These are phyloP conservation scores for Cladorrhinum samala DNA, from an alignment of 495 filamentous ascomycete species.

Conservation along the genomic window DNA sequence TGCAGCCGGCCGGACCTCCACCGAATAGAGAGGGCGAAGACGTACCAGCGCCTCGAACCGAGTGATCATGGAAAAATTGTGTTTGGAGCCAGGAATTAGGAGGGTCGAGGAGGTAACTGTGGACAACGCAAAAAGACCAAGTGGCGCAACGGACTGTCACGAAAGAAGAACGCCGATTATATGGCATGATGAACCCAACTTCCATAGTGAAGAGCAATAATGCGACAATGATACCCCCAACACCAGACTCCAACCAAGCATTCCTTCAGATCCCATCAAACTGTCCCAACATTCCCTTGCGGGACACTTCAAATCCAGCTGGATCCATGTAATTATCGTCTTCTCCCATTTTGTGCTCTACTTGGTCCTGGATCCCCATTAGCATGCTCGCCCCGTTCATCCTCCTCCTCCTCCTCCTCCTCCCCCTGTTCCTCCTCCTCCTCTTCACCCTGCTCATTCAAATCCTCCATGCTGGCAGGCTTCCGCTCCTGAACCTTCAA, in stretches of 20 bases:
- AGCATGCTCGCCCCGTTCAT: conserved; percentile 6
- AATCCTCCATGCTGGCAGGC: conserved; percentile 21
- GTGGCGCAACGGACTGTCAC: too few relatives aligned
- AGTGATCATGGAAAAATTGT: too few relatives aligned
- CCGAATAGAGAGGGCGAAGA: conserved; percentile 56
- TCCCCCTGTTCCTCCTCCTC: conserved; percentile 4
- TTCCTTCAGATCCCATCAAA: too few relatives aligned
- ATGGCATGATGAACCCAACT: too few relatives aligned
- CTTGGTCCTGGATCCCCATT: conserved; percentile 21
- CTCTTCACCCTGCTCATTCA: conserved; percentile 10
- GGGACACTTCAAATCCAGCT: background rate
- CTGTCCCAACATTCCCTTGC: too few relatives aligned
- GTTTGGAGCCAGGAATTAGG: too few relatives aligned
- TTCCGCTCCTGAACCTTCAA: conserved; percentile 36
- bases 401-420: conserved; percentile 12
- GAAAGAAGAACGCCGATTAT: too few relatives aligned
- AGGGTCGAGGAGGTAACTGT: too few relatives aligned
- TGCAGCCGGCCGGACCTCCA: conserved; percentile 80
- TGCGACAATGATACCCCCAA: conserved; percentile 8
- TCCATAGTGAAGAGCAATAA: too few relatives aligned
- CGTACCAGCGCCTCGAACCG: conserved; percentile 2
- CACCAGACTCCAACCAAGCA: too few relatives aligned
- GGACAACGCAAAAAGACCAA: too few relatives aligned
- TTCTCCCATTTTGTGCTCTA: conserved; percentile 12
- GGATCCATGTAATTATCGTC: background rate